These are phyloP conservation scores for Blastobotrys parvus DNA, from an alignment of 805 yeast genomes.

Conservation along the genomic window DNA sequence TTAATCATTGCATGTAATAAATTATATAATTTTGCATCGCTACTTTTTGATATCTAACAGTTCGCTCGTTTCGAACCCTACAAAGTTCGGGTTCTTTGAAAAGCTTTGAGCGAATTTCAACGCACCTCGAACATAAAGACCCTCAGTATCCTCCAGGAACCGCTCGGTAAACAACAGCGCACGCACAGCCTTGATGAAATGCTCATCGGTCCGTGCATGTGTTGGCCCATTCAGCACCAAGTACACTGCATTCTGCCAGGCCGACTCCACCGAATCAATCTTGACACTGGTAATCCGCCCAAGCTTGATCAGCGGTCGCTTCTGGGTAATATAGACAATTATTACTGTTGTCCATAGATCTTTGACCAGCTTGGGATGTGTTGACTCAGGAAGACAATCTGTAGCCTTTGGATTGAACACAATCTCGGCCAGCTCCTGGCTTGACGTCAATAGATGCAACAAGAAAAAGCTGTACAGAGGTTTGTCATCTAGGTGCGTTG, in stretches of 20 bases:
- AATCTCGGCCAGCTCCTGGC: conserved; percentile 22
- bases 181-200: conserved; percentile 12
- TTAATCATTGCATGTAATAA: not conserved
- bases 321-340: conserved; percentile 14
- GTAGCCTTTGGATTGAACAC: conserved; percentile 6
- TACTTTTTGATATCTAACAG: not conserved
- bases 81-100: not conserved
- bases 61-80: not conserved
- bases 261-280: conserved; percentile 7
- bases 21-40: too few relatives aligned
- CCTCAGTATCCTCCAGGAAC: conserved; percentile 5
- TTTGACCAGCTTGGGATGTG: conserved; percentile 3
- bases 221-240: conserved; percentile 11
- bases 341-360: conserved; percentile 14
- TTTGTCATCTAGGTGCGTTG: conserved; percentile 16
- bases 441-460: conserved; percentile 24
- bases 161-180: conserved; percentile 10
- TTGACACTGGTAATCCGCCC: conserved; percentile 5
- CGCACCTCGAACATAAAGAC: conserved; percentile 11
- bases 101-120: conserved; percentile 6
- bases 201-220: conserved; percentile 6
- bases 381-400: conserved; percentile 9
- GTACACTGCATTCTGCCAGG: conserved; percentile 15
- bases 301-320: conserved; percentile 14
- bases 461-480: conserved; percentile 23